Evolutionary conservation across 1,139 yeast genomes (phyloP).

Genomic region (Yamadazyma trypodendri): DNA sequence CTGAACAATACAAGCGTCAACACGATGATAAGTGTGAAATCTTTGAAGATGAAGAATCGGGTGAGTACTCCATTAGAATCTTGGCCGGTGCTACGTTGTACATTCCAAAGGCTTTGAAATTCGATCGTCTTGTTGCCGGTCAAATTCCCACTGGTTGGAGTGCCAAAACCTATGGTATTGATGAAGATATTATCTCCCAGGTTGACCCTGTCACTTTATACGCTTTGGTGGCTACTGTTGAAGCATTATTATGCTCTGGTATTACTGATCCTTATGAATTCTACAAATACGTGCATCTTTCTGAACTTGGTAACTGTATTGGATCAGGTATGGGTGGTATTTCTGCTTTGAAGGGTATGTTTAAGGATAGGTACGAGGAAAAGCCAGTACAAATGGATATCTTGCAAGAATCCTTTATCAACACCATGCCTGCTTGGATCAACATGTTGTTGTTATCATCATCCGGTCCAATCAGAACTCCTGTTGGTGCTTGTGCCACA

Average conservation of each 20-base stretch:
- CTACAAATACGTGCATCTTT: slow-evolving; percentile 95
- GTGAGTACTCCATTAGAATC: slow-evolving; percentile 87
- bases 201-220: slow-evolving; percentile 94
- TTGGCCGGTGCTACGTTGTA: slow-evolving; percentile 89
- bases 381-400: slow-evolving; percentile 95
- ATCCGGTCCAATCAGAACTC: slow-evolving; percentile 99
- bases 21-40: slow-evolving; percentile 94
- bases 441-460: slow-evolving; percentile 95
- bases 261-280: slow-evolving; percentile 97
- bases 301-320: slow-evolving; percentile 98
- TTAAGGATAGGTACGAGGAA: slow-evolving; percentile 89
- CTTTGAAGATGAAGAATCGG: slow-evolving; percentile 83
- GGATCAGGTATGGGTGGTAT: slow-evolving; percentile 99
- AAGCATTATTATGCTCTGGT: slow-evolving; percentile 92
- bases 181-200: slow-evolving; percentile 89
- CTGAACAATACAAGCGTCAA: slow-evolving; percentile 88
- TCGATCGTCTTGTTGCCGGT: slow-evolving; percentile 96
- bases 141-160: slow-evolving; percentile 99
- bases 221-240: slow-evolving; percentile 91
- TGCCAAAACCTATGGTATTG: slow-evolving; percentile 90
- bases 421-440: slow-evolving; percentile 99
- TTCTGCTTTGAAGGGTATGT: slow-evolving; percentile 94
- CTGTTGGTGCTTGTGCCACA: slow-evolving; percentile 99
- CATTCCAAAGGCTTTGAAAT: slow-evolving; percentile 94
- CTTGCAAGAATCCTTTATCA: slow-evolving; percentile 95